Evolutionary conservation across 176 grass and related monocot species (phyloP).

Genomic region (Avena atlantica): DNA sequence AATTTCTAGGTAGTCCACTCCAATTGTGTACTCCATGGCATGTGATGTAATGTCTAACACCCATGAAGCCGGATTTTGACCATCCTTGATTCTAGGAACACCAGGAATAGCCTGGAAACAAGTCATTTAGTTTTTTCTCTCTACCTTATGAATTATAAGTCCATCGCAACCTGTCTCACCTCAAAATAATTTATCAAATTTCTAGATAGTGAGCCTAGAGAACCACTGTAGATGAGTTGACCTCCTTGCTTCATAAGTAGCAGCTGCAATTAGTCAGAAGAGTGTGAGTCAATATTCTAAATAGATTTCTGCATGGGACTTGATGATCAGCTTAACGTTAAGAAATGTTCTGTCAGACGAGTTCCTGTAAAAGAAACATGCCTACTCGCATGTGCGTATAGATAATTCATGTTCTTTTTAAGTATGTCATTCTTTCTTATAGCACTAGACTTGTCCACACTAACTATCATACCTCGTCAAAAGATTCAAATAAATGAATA

Average conservation of each 20-base stretch:
- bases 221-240: constrained; percentile 76
- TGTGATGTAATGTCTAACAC: constrained; percentile 78
- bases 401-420: neutral
- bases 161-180: constrained; percentile 52
- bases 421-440: neutral
- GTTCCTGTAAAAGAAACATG: neutral
- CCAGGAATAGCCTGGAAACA: constrained; percentile 68
- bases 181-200: constrained; percentile 89
- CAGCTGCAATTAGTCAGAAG: constrained; percentile 55
- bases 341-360: neutral
- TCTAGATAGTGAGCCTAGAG: constrained; percentile 63
- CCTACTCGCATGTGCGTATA: neutral
- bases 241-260: constrained; percentile 93
- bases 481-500: constrained; percentile 80
- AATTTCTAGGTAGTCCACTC: constrained; percentile 63
- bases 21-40: constrained; percentile 61
- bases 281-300: neutral
- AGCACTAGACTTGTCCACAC: neutral
- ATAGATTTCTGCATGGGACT: neutral
- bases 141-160: constrained; percentile 8
- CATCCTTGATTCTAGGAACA: constrained; percentile 68
- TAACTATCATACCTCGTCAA: constrained; percentile 73
- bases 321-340: neutral
- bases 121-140: constrained; percentile 24
- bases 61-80: constrained; percentile 82